Conservation (phyloP, 768 basidiomycete genomes). For the Mycena haematopus region DNA sequence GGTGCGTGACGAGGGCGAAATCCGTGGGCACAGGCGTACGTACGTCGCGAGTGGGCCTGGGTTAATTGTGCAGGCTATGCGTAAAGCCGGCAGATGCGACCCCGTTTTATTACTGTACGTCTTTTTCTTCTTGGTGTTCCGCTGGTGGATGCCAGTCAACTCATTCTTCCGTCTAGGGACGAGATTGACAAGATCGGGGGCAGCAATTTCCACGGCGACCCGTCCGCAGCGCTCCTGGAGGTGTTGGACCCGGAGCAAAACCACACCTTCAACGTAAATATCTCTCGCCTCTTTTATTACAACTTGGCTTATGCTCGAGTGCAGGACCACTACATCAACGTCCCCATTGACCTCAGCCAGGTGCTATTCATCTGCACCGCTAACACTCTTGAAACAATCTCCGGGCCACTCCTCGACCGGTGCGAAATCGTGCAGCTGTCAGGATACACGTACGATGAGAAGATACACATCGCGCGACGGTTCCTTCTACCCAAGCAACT, state of each 20-base stretch:
- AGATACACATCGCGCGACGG: conserved; percentile 84
- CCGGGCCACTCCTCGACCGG: conserved; percentile 85
- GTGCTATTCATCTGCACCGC: conserved; percentile 94
- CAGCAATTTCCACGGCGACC: conserved; percentile 91
- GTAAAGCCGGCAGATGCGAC: conserved; percentile 83
- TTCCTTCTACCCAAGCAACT: conserved; percentile 93
- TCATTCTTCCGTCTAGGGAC: conserved; percentile 53
- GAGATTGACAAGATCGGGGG: conserved; percentile 93
- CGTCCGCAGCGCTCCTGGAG: conserved; percentile 87
- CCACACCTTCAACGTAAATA: conserved; percentile 73
- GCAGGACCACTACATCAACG: conserved; percentile 91
- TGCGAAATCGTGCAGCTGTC: conserved; percentile 88
- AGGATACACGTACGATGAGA: conserved; percentile 90
- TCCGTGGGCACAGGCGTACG: conserved; percentile 79
- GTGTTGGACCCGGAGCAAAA: conserved; percentile 96
- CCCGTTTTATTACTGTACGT: conserved; percentile 75
- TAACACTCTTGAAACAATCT: conserved; percentile 88
- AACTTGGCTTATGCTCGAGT: conserved; percentile 15
- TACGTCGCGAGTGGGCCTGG: conserved; percentile 93
- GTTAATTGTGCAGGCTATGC: conserved; percentile 83
- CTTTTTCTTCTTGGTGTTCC: conserved; percentile 35
- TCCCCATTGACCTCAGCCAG: conserved; percentile 86
- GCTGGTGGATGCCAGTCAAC: conserved; percentile 1
- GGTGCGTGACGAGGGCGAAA: conserved; percentile 91
- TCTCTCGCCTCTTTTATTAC: conserved; percentile 2